phyloP scores from a whole-genome alignment of 352 stramenopile genomes.

The Blastocystis sp. region DNA sequence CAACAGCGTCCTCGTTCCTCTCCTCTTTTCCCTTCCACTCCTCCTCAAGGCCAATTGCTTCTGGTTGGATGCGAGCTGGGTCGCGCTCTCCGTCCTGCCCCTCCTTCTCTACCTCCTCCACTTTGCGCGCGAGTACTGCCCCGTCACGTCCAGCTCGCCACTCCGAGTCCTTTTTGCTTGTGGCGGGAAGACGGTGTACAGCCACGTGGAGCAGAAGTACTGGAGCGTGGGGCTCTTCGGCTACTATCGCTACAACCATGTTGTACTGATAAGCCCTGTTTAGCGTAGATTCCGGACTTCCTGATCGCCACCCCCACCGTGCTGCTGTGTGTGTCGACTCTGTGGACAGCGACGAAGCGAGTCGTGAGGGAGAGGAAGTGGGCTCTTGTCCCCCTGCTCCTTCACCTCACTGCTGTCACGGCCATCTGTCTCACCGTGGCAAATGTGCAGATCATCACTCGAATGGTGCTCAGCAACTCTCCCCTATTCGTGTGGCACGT shows the following conservation, averaged over 20 bases:
- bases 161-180: slow-evolving; percentile 5
- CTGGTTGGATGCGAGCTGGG: background rate
- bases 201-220: slow-evolving; percentile 43
- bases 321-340: background rate
- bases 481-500: slow-evolving; percentile 37
- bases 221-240: slow-evolving; percentile 48
- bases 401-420: background rate
- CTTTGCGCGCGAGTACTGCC: background rate
- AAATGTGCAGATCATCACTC: slow-evolving; percentile 53
- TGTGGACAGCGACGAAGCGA: background rate
- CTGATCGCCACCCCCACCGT: slow-evolving; percentile 9
- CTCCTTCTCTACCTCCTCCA: slow-evolving; percentile 5
- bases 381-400: background rate
- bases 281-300: slow-evolving; percentile 16
- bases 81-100: background rate
- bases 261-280: background rate
- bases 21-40: background rate
- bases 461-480: slow-evolving; percentile 25
- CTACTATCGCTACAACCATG: slow-evolving; percentile 30
- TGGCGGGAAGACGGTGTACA: slow-evolving; percentile 27
- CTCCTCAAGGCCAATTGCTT: background rate
- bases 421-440: slow-evolving; percentile 18
- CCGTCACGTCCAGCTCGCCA: background rate
- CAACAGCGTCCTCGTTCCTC: slow-evolving; percentile 27
- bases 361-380: background rate